phyloP scores from a whole-genome alignment of 345 rosid species.

The Pistacia atlantica region DNA sequence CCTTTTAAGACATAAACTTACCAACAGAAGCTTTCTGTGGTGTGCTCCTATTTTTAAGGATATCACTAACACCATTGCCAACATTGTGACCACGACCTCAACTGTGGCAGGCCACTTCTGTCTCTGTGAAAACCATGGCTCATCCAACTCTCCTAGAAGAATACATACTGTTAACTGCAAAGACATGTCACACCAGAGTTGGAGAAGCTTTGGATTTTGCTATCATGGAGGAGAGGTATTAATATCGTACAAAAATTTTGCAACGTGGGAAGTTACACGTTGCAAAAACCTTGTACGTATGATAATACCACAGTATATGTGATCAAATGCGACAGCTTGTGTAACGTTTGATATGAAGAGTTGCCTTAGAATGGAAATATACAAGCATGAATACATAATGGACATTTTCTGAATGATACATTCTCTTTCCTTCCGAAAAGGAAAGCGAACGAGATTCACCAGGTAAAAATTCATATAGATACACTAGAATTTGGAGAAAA shows the following conservation, averaged over 20 bases:
- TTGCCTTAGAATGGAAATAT: not conserved
- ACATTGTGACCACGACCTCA: not conserved
- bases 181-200: too few species aligned
- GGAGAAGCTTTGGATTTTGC: too few species aligned
- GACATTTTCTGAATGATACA: not conserved
- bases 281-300: too few species aligned
- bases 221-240: too few species aligned
- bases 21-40: not conserved
- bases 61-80: not conserved
- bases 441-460: slow-evolving; percentile 12
- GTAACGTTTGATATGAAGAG: not conserved
- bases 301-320: too few species aligned
- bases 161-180: not conserved
- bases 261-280: too few species aligned
- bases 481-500: not conserved
- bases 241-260: too few species aligned
- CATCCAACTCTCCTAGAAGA: not conserved
- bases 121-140: not conserved
- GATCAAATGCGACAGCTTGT: not conserved
- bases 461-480: not conserved
- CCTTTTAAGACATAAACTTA: not conserved
- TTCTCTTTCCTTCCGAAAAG: not conserved
- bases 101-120: not conserved
- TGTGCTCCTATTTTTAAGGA: not conserved
- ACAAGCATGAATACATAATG: not conserved